Percentiles rank a stretch among this genome's conserved stretches.
Conservation (phyloP, 2,329 filamentous ascomycete genomes). For the Alternaria burnsii region DNA sequence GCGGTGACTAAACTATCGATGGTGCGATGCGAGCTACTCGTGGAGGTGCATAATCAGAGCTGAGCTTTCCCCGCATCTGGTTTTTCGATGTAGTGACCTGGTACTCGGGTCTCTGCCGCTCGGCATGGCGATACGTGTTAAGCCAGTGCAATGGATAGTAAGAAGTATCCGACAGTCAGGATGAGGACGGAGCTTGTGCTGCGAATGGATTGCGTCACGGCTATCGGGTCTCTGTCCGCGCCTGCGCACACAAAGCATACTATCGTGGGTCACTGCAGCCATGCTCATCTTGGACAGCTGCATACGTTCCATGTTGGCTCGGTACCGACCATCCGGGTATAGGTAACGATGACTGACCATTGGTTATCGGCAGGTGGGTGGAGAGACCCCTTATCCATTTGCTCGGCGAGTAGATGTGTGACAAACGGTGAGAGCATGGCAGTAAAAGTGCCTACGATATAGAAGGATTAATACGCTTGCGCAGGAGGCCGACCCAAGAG, state of each 20-base stretch:
- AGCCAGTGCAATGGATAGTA: slow-evolving; percentile 33
- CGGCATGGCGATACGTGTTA: slow-evolving; percentile 35
- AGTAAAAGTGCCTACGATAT: not conserved
- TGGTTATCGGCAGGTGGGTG: not conserved
- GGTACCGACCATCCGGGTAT: not conserved
- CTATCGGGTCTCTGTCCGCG: slow-evolving; percentile 37
- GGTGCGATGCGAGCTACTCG: slow-evolving; percentile 41
- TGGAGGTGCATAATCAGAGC: slow-evolving; percentile 38
- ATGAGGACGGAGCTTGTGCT: slow-evolving; percentile 30
- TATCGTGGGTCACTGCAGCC: slow-evolving; percentile 2
- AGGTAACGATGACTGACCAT: not conserved
- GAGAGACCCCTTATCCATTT: not conserved
- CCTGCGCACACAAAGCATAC: slow-evolving; percentile 23
- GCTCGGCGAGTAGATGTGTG: not conserved
- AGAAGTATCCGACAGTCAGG: slow-evolving; percentile 43
- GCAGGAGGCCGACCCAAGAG: slow-evolving; percentile 5
- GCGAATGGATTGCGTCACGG: slow-evolving; percentile 32
- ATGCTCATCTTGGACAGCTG: not conserved
- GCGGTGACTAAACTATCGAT: slow-evolving; percentile 14
- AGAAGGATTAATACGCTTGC: not conserved
- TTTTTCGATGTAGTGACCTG: slow-evolving; percentile 38
- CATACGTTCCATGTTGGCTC: slow-evolving; percentile 2
- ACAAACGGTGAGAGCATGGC: not conserved
- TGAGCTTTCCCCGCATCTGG: slow-evolving; percentile 37
- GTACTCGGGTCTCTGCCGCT: slow-evolving; percentile 40